Conservation (phyloP, 805 yeast genomes). For the Wickerhamiella allomyrinae region DNA sequence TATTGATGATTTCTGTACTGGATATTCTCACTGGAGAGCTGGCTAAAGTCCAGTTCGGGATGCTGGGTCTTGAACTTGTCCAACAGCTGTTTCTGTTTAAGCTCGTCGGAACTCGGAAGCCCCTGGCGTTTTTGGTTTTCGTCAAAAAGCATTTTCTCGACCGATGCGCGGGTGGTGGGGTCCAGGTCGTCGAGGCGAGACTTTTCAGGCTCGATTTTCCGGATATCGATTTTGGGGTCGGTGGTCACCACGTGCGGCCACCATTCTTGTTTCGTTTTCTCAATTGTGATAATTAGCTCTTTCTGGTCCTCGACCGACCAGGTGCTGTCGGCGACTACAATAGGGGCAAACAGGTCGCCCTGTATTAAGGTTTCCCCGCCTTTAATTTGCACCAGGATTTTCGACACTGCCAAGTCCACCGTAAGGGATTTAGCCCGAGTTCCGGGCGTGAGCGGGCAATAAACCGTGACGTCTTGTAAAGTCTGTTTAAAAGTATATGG, state of each 20-base stretch:
- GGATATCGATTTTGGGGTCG: constrained; percentile 31
- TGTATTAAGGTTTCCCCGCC: constrained; percentile 16
- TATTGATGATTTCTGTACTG: neutral
- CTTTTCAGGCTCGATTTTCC: constrained; percentile 30
- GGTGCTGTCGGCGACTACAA: constrained; percentile 26
- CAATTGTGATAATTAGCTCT: constrained; percentile 26
- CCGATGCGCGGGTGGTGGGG: constrained; percentile 29
- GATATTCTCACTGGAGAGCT: constrained; percentile 19
- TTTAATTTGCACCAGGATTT: constrained; percentile 5
- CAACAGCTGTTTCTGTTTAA: constrained; percentile 23
- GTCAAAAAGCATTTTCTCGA: constrained; percentile 36
- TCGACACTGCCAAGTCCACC: constrained; percentile 22
- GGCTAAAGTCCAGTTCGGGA: constrained; percentile 31
- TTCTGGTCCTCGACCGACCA: constrained; percentile 31
- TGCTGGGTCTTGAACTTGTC: constrained; percentile 30
- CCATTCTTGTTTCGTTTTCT: constrained; percentile 30
- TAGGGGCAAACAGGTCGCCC: constrained; percentile 26
- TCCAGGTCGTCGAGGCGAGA: constrained; percentile 30
- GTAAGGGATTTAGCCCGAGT: constrained; percentile 26
- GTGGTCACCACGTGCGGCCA: constrained; percentile 33
- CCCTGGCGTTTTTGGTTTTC: constrained; percentile 30
- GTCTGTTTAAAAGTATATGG: constrained; percentile 24
- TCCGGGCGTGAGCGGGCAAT: constrained; percentile 21
- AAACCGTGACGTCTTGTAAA: constrained; percentile 29
- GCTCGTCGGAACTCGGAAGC: constrained; percentile 27